These are phyloP conservation scores for Termitomyces sp. DNA, from an alignment of 768 basidiomycete genomes.

Conservation along the genomic window DNA sequence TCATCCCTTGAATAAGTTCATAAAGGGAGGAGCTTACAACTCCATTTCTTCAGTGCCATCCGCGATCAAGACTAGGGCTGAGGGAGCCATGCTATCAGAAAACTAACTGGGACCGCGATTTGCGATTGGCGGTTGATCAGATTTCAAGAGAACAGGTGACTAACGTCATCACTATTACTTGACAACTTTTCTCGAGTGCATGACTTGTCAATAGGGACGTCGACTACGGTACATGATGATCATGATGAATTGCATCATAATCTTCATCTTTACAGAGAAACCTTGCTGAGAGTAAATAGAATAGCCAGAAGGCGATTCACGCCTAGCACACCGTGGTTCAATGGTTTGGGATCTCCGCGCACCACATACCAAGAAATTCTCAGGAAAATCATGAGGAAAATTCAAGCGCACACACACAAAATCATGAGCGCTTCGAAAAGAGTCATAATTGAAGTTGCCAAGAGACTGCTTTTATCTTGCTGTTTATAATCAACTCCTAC, in stretches of 20 bases:
- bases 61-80: conserved; percentile 69
- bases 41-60: conserved; percentile 90
- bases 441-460: neutral
- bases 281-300: neutral
- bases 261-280: neutral
- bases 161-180: neutral
- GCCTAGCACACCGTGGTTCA: neutral
- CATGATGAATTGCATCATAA: neutral
- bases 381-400: too few relatives aligned
- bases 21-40: conserved; percentile 49
- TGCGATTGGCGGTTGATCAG: neutral
- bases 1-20: neutral
- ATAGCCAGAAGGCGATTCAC: neutral
- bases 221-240: neutral
- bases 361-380: neutral
- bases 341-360: neutral
- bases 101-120: neutral
- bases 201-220: neutral
- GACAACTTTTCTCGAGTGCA: neutral
- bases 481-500: too few relatives aligned
- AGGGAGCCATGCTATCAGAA: conserved; percentile 27
- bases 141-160: neutral
- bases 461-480: too few relatives aligned
- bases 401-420: too few relatives aligned
- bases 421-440: neutral